phyloP scores from a whole-genome alignment of 2,329 filamentous ascomycete species.

The Coniochaeta sp. region DNA sequence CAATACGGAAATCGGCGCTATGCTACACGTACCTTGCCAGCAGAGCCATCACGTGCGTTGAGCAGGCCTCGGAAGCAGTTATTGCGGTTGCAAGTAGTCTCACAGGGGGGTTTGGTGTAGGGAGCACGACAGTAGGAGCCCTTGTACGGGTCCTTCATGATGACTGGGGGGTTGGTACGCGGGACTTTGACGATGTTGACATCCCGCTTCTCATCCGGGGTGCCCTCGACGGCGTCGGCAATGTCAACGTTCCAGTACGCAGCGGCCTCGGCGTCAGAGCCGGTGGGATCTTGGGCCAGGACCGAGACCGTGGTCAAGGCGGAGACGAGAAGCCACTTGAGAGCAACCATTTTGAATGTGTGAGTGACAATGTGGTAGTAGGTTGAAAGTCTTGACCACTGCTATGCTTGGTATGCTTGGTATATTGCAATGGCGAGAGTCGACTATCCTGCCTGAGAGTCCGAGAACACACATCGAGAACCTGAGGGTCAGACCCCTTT shows the following conservation, averaged over 20 bases:
- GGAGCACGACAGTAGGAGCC: constrained; percentile 1
- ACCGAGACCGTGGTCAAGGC: neutral
- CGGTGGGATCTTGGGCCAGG: constrained; percentile 1
- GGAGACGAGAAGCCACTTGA: constrained; percentile 1
- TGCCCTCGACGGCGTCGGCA: neutral
- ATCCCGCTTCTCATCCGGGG: neutral
- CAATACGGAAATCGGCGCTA: neutral
- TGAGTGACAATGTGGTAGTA: neutral
- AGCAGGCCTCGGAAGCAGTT: constrained; percentile 7
- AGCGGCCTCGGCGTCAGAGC: neutral
- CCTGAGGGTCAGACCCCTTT: neutral
- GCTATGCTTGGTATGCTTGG: neutral
- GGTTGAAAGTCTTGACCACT: neutral
- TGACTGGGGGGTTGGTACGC: neutral
- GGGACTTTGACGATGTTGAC: neutral
- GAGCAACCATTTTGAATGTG: neutral
- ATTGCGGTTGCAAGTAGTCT: constrained; percentile 7
- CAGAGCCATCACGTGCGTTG: constrained; percentile 3
- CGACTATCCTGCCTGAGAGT: neutral
- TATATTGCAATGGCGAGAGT: neutral
- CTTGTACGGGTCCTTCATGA: constrained; percentile 4
- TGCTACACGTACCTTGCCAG: constrained; percentile 4
- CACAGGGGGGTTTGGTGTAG: constrained; percentile 2
- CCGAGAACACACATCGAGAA: neutral
- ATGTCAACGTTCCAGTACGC: neutral